Conservation (phyloP, 331 rosid species). For the Rhamnella rubrinervis region DNA sequence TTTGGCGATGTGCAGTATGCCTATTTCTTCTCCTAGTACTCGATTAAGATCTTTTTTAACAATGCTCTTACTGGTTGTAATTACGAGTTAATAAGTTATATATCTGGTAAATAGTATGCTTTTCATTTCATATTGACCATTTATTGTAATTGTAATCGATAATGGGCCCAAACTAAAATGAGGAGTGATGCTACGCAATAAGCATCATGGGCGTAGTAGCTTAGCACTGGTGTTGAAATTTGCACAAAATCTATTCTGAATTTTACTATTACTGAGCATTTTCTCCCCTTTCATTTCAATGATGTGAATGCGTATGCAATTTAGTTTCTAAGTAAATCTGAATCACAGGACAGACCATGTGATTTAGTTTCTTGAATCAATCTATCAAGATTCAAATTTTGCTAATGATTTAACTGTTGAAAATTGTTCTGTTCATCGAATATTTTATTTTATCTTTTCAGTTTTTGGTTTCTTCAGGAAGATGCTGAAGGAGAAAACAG, state of each 20-base stretch:
- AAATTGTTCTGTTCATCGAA: slow-evolving; percentile 33
- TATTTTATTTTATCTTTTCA: slow-evolving; percentile 42
- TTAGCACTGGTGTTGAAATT: too few species aligned
- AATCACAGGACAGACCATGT: too few species aligned
- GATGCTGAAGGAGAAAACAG: slow-evolving; percentile 59
- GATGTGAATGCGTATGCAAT: too few species aligned
- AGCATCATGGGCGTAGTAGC: too few species aligned
- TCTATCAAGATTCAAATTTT: not conserved
- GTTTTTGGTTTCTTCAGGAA: slow-evolving; percentile 66
- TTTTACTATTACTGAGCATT: not conserved
- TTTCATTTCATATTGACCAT: too few species aligned
- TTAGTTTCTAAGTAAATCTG: too few species aligned
- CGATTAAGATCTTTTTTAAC: not conserved
- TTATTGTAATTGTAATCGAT: too few species aligned
- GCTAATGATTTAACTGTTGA: not conserved
- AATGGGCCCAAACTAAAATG: not conserved
- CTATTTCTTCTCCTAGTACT: not conserved
- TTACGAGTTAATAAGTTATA: not conserved
- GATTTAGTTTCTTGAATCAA: not conserved
- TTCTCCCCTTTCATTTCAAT: too few species aligned
- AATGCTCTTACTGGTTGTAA: not conserved
- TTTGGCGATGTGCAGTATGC: slow-evolving; percentile 61
- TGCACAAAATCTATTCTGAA: too few species aligned
- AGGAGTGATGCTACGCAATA: not conserved
- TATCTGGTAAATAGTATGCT: not conserved